Conservation (phyloP, 106 monocot genomes). For the Dendrobium catenatum region DNA sequence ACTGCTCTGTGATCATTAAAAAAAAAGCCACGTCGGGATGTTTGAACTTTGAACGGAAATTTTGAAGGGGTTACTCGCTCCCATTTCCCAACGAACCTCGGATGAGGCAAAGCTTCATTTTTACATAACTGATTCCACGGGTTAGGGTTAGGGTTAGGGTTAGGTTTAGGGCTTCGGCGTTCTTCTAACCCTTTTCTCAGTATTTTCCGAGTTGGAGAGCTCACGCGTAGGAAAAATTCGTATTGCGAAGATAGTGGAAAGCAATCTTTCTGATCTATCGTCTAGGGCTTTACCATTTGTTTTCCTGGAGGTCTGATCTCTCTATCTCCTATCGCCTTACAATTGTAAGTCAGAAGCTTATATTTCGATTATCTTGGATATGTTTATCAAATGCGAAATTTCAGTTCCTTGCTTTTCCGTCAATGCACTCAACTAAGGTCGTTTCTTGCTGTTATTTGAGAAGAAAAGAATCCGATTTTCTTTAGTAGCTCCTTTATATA, state of each 20-base stretch:
- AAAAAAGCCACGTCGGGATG: no score
- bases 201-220: no score
- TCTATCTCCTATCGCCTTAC: not conserved
- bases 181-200: no score
- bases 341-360: not conserved
- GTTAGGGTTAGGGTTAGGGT: no score
- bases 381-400: not conserved
- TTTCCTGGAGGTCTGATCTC: not conserved
- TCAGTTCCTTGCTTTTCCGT: not conserved
- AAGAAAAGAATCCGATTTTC: not conserved
- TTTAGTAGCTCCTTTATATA: not conserved
- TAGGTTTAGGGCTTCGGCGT: no score
- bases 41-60: no score
- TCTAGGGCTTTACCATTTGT: not conserved
- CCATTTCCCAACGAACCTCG: no score
- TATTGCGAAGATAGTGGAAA: not conserved
- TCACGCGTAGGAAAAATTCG: not conserved
- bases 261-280: not conserved
- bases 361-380: not conserved
- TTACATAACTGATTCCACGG: no score
- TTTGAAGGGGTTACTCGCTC: no score
- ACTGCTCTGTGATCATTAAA: no score
- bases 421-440: not conserved
- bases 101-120: no score
- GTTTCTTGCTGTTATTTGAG: not conserved